Evolutionary conservation across 2,329 filamentous ascomycete genomes (phyloP), one percentile per base, ranked within the genome.

Genomic region (Fusarium fracticaudum): DNA sequence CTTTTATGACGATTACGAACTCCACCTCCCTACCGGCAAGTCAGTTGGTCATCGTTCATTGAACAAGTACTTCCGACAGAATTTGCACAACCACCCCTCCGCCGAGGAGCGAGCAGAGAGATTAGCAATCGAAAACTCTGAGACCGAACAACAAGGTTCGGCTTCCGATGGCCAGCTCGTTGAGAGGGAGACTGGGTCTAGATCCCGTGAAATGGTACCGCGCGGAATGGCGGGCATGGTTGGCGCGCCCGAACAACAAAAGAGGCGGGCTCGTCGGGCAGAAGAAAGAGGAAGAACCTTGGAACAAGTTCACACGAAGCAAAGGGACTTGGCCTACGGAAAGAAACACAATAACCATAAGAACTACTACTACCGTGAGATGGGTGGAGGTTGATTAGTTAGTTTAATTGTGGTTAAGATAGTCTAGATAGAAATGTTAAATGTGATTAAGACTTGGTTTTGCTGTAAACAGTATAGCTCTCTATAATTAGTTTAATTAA

Each of bases 1-100:
- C 29, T 98, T 97, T 82, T 92, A 97, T 79, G 94, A 97, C 77
- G 96, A 99, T 50, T 95, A 94, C 79, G 96, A 98, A 83, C 89
- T 99, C 60, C 95, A 99, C 80, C 90, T 99, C 18, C 96, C 96
- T 4, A 94, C 93, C 9, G 96, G 96, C 60, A 92, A 93, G 70
- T 93, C 93, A 13, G 95, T 97, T 43, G 96, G 96, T 44, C 96
- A 99, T 82, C 91, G 96, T 54, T 96, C 94, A 13, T 85, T 98
- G 61, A 92, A 93, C 80, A 91, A 90, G 76, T 98, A 98, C 84
- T 99, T 91, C 85, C 92, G 94, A 68, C 96, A 99, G 85, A 98
- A 98, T 83, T 87, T 99, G 48, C 91, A 93, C 83, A 93, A 91
- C 82, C 92, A 98, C 81, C 95, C 95, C 5, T 91, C 93, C 6